Conservation (phyloP, 352 stramenopile species). For the Globisporangium cederbergense region DNA sequence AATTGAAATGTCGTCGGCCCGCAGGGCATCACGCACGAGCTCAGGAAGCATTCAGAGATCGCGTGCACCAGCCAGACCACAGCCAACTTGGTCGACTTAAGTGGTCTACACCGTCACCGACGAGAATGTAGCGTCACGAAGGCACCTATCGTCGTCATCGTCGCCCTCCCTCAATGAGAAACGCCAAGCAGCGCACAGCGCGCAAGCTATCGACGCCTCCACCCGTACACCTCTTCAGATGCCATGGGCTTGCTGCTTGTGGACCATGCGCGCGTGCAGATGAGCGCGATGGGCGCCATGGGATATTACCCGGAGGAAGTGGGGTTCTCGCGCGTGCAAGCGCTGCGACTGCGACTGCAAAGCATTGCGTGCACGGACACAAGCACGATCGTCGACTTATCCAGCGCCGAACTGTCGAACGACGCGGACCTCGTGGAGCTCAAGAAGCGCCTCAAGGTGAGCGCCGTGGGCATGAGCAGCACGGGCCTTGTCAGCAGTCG, state of each 20-base stretch:
- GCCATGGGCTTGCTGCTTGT: conserved; percentile 33
- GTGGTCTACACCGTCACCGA: not conserved
- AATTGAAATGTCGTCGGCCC: no score
- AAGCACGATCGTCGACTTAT: conserved; percentile 25
- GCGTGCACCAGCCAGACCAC: no score
- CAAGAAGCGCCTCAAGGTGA: conserved; percentile 36
- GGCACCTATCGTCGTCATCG: not conserved
- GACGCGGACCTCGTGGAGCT: conserved; percentile 30
- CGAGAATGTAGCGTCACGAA: not conserved
- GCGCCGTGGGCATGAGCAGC: conserved; percentile 17
- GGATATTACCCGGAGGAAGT: conserved; percentile 27
- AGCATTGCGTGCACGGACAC: conserved; percentile 17
- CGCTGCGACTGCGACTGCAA: conserved; percentile 33
- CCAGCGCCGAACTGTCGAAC: conserved; percentile 25
- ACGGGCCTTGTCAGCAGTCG: not conserved
- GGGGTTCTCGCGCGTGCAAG: conserved; percentile 32
- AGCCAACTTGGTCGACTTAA: no score
- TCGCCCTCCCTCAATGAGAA: not conserved
- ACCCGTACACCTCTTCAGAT: conserved; percentile 27
- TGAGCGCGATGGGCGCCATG: conserved; percentile 27
- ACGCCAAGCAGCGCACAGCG: not conserved
- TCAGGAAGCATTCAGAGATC: no score
- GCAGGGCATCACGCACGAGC: no score
- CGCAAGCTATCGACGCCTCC: conserved; percentile 11
- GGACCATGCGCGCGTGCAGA: conserved; percentile 26